Percentiles rank a stretch among this genome's conserved stretches.
Evolutionary conservation across 148 eudicot species (phyloP).

Genomic region (Rhododendron simsii): DNA sequence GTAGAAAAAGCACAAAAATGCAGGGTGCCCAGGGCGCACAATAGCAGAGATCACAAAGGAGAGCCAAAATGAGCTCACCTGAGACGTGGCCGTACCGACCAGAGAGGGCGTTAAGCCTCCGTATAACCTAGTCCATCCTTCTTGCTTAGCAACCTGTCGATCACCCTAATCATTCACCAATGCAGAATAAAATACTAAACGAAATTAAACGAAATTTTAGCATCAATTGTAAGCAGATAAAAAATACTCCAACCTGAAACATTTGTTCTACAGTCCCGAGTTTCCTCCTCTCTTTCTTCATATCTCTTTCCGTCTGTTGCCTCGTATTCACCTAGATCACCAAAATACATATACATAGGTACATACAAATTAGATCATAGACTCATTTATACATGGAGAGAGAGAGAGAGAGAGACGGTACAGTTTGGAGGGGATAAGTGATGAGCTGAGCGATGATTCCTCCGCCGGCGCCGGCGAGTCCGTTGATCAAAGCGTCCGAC

Average conservation of each 20-base stretch:
- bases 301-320: constrained; percentile 89
- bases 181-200: background rate
- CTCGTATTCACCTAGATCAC: constrained; percentile 77
- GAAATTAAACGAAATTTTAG: background rate
- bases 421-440: constrained; percentile 95
- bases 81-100: constrained; percentile 90
- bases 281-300: constrained; percentile 50
- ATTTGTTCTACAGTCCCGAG: constrained; percentile 60
- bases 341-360: background rate
- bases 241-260: constrained; percentile 47
- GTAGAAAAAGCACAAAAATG: background rate
- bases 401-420: constrained; percentile 16
- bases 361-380: background rate
- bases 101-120: constrained; percentile 86
- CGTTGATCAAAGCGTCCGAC: constrained; percentile 94
- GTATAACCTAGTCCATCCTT: constrained; percentile 90
- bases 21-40: constrained; percentile 1
- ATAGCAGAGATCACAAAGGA: background rate
- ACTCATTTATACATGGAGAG: background rate
- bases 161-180: constrained; percentile 2
- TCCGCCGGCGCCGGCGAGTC: constrained; percentile 97
- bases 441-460: constrained; percentile 98
- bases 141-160: constrained; percentile 74
- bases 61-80: constrained; percentile 47
- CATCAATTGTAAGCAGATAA: constrained; percentile 1